phyloP scores from a whole-genome alignment of 176 grass and related monocot species.

The Metroxylon sagu region DNA sequence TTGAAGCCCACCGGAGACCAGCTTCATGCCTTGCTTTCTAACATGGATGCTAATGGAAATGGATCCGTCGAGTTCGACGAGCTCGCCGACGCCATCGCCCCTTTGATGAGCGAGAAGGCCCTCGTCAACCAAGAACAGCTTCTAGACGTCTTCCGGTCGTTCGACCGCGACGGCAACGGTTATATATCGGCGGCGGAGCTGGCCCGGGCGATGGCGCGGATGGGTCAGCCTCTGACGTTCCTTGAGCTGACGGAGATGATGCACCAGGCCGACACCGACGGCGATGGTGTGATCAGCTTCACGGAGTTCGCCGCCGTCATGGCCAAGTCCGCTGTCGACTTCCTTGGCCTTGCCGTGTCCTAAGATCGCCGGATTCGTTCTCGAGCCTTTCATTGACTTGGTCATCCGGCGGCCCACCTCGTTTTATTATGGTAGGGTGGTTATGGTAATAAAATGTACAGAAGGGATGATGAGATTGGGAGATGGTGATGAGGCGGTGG shows the following conservation, averaged over 20 bases:
- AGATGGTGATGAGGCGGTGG: too few species aligned
- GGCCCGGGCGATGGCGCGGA: conserved; percentile 8
- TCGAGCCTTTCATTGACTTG: too few species aligned
- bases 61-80: conserved; percentile 15
- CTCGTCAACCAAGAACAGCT: conserved; percentile 9
- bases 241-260: conserved; percentile 13
- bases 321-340: conserved; percentile 10
- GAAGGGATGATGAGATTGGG: too few species aligned
- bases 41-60: conserved; percentile 11
- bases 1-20: conserved; percentile 8
- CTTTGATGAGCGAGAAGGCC: conserved; percentile 3
- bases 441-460: too few species aligned
- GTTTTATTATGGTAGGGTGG: too few species aligned
- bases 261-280: conserved; percentile 11
- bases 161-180: conserved; percentile 14
- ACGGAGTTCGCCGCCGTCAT: conserved; percentile 10
- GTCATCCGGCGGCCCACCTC: too few species aligned
- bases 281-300: conserved; percentile 13
- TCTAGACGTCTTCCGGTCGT: conserved; percentile 10
- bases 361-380: too few species aligned
- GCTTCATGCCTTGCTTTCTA: conserved; percentile 4
- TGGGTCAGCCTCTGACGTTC: conserved; percentile 13
- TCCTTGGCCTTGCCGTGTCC: conserved; percentile 1
- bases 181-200: conserved; percentile 14
- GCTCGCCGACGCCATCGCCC: conserved; percentile 4